These are phyloP conservation scores for Carex arenaria DNA, from an alignment of 202 grass and related monocot genomes.

Conservation along the genomic window DNA sequence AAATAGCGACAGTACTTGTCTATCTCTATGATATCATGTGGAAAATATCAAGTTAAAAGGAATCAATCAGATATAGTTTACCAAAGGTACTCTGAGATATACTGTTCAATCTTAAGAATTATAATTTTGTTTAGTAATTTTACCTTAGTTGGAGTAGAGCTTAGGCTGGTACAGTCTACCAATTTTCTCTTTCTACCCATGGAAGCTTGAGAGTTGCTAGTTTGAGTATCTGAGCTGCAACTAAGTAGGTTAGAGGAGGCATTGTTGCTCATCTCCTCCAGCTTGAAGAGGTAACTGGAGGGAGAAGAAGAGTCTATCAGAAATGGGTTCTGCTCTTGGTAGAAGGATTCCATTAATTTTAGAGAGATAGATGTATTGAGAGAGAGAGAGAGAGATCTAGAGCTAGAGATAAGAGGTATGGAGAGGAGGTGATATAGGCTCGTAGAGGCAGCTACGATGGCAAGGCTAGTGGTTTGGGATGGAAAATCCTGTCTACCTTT, in stretches of 20 bases:
- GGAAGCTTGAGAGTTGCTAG: slow-evolving; percentile 42
- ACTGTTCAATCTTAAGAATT: not conserved
- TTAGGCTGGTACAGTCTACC: slow-evolving; percentile 29
- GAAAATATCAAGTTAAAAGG: not conserved
- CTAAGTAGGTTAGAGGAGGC: slow-evolving; percentile 32
- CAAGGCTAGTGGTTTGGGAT: too few species aligned
- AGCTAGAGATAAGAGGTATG: not conserved
- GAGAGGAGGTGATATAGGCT: slow-evolving; percentile 10
- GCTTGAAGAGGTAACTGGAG: slow-evolving; percentile 7
- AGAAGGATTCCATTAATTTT: slow-evolving; percentile 9
- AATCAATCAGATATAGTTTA: not conserved
- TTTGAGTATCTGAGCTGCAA: slow-evolving; percentile 21
- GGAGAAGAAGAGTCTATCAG: slow-evolving; percentile 1
- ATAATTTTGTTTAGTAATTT: not conserved
- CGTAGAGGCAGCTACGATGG: not conserved
- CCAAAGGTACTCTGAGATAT: not conserved
- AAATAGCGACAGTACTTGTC: not conserved
- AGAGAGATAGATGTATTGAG: too few species aligned
- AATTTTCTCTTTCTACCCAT: slow-evolving; percentile 48
- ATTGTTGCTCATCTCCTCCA: slow-evolving; percentile 26
- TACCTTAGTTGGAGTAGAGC: slow-evolving; percentile 58
- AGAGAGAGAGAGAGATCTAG: not conserved
- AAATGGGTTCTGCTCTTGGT: slow-evolving; percentile 17
- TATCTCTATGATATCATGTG: not conserved
- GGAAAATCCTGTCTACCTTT: slow-evolving; percentile 2